Conservation (phyloP, 768 basidiomycete species). For the Pisolithus sp. region DNA sequence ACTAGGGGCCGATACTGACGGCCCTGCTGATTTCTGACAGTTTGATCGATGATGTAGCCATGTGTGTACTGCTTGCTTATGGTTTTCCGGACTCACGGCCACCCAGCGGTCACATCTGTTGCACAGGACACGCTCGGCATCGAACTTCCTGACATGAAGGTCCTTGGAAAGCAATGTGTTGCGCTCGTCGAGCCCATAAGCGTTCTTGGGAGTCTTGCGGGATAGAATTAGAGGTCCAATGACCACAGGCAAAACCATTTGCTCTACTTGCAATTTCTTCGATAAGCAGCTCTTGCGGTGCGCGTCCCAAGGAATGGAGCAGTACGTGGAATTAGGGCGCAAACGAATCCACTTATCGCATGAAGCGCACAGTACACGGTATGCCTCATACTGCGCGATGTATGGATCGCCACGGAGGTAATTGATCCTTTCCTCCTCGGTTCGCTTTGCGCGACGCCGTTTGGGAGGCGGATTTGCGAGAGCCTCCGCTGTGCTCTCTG, state of each 20-base stretch:
- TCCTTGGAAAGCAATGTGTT: constrained; percentile 55
- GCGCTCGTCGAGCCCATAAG: constrained; percentile 55
- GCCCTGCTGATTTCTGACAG: constrained; percentile 38
- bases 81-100: constrained; percentile 52
- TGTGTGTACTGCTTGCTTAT: constrained; percentile 51
- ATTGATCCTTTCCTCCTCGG: constrained; percentile 71
- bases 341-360: constrained; percentile 85
- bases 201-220: constrained; percentile 39
- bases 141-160: constrained; percentile 67
- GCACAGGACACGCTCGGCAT: constrained; percentile 65
- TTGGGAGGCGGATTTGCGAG: constrained; percentile 49
- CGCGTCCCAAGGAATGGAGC: constrained; percentile 85
- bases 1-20: constrained; percentile 2
- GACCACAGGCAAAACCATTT: constrained; percentile 1
- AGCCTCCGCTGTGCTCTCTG: constrained; percentile 35
- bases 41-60: constrained; percentile 59
- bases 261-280: constrained; percentile 57
- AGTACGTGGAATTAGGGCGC: constrained; percentile 82
- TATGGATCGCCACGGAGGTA: constrained; percentile 66
- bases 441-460: constrained; percentile 67
- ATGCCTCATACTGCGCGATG: constrained; percentile 75
- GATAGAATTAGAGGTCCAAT: constrained; percentile 4
- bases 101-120: constrained; percentile 66
- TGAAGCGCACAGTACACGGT: constrained; percentile 69
- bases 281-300: constrained; percentile 78